Conservation (phyloP, 2,329 filamentous ascomycete genomes). For the Colletotrichum orchidophilum region DNA sequence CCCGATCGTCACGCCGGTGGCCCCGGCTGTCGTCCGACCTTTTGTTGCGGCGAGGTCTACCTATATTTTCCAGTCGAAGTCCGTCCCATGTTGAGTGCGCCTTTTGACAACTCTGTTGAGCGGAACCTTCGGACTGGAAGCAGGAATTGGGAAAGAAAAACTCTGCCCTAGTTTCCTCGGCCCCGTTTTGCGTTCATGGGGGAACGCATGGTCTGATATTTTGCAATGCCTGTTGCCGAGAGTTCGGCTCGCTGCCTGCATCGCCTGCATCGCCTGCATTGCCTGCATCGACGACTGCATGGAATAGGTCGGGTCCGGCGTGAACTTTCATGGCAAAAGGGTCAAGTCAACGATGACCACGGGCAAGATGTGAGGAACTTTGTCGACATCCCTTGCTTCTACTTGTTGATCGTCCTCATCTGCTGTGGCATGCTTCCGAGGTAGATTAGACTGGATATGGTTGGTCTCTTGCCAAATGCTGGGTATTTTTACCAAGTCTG, state of each 20-base stretch:
- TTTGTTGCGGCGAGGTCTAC: neutral
- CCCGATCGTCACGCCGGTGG: neutral
- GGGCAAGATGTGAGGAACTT: neutral
- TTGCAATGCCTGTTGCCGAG: slow-evolving; percentile 7
- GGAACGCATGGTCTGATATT: neutral
- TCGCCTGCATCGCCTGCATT: neutral
- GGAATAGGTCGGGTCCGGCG: neutral
- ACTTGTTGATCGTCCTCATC: neutral
- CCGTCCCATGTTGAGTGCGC: neutral
- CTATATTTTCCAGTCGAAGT: neutral
- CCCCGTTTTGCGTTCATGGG: neutral
- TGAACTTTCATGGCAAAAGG: neutral
- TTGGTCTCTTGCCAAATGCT: neutral
- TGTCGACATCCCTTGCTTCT: neutral
- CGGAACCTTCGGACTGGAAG: neutral
- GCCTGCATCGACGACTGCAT: neutral
- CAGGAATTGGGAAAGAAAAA: neutral
- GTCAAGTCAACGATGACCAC: neutral
- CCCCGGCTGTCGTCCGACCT: neutral
- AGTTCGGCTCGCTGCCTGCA: neutral
- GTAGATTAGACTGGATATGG: neutral
- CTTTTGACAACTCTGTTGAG: neutral
- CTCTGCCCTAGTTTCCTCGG: neutral
- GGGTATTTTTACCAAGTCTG: neutral
- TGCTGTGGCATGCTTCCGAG: neutral